Base-by-base conservation (phyloP, 2,329 filamentous ascomycete genomes). In the Pseudogymnoascus sp. region DNA sequence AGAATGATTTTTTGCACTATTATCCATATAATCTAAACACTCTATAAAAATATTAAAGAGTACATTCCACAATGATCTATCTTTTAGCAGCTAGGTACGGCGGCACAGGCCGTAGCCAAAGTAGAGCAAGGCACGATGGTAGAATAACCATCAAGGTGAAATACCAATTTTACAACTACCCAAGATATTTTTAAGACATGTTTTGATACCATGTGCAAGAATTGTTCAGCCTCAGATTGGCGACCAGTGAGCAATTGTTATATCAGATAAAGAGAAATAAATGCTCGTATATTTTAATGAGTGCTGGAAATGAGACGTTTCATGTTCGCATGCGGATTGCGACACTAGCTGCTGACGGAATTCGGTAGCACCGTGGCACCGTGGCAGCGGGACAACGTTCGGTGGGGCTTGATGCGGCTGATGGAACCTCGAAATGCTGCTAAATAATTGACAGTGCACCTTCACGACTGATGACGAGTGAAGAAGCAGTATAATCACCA, bases 351-450 rank as follows among this genome's bases (percentile, higher is more conserved):
- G 47, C 47, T 54, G 47, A 54, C 29, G 47, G 35, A 21, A 15
- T 54, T 54, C 47, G 47, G 29, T 33, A 15, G 29, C 8, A 35
- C 15, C n/a, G 26, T 33, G 9, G 26, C 29, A 17, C 47, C 47
- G 47, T 35, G 47, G 47, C 47, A 54, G 47, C 47, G 47, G 47
- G 29, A 54, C 29, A n/a, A 29, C 15, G 44, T 21, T 21, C 21
- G 21, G 21, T 15, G 40, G 40, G 47, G 15, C 47, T 54, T 54
- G 47, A 54, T 54, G 47, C 47, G 47, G 47, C 47, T 54, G 47
- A 35, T 35, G 47, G 29, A 33, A 54, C 15, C 9, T 54, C 47
- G 29, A 54, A 54, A 33, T 54, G n/a, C 15, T 33, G 17, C 47
- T 15, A 33, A 54, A 54, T 17, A 54, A 33, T 29, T 11, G 47